These are phyloP conservation scores for Rhodosporidiobolus odoratus DNA, from an alignment of 768 basidiomycete genomes.

Conservation along the genomic window DNA sequence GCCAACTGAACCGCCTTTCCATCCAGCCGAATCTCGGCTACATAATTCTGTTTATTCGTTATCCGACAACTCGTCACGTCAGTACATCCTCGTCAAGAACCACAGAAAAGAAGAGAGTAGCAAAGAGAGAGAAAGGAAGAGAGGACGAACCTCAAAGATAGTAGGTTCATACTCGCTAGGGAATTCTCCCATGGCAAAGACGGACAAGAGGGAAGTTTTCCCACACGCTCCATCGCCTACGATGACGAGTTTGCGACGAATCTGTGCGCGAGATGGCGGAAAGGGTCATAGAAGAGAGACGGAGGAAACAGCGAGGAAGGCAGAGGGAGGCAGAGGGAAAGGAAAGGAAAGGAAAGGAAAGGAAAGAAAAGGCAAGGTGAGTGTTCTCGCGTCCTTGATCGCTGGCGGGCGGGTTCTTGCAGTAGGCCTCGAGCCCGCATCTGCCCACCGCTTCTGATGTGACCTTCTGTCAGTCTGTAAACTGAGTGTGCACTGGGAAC, in stretches of 20 bases:
- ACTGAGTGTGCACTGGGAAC: too few relatives aligned
- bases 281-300: not conserved
- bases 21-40: constrained; percentile 94
- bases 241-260: constrained; percentile 90
- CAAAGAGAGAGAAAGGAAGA: not conserved
- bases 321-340: not conserved
- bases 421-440: too few relatives aligned
- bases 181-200: constrained; percentile 89
- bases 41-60: constrained; percentile 97
- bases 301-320: not conserved
- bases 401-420: not conserved
- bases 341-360: not conserved
- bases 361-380: not conserved
- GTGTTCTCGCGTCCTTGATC: too few relatives aligned
- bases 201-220: constrained; percentile 85
- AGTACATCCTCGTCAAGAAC: not conserved
- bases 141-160: constrained; percentile 39
- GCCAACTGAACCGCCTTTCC: constrained; percentile 96
- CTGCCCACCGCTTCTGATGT: not conserved
- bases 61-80: too few relatives aligned
- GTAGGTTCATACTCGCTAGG: constrained; percentile 76
- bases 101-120: not conserved
- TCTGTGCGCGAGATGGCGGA: constrained; percentile 51
- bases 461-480: too few relatives aligned
- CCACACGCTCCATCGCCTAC: constrained; percentile 98